Base-by-base conservation (phyloP, 768 basidiomycete species). In the Rhodocollybia butyracea region DNA sequence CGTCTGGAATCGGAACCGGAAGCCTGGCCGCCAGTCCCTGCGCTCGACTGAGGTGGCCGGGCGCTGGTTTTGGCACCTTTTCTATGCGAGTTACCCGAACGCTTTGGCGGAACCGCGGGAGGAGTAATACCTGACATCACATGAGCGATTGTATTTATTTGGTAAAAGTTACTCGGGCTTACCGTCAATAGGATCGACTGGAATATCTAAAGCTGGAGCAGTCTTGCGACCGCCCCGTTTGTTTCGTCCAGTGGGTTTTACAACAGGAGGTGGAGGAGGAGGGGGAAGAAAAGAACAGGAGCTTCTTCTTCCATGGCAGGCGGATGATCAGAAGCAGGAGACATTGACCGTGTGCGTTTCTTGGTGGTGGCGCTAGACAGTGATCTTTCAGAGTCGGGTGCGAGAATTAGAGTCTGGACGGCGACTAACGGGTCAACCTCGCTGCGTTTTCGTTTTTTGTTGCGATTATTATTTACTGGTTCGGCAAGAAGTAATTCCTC, bases 261-360 rank as follows among this genome's bases (percentile, higher is more conserved):
- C 45, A 34, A 65, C 58, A 61, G 73, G 74, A 27, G 67, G 57
- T 19, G 66, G 57, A 27, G 70, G 65, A n/a, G 72, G 65, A 12
- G 71, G 62, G 17, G 71, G 54, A 22, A 61, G 73, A 34, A n/a
- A 31, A 46, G 26, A 43, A 38, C 12, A 24, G 50, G 17, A 24
- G 51, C 34, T 31, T 51, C 46, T 36, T 27, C 34, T 73, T 17
- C 71, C 68, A 38, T 67, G 36, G 76, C 68, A 42, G 64, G 70
- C 54, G 75, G 74, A 21, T 70, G 79, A 66, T 91, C 86, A 38
- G 89, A 91, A 5, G 76, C 74, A 36, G 79, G 84, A 27, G 90
- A 91, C 45, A 83, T 80, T 40, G 90, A 92, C 71, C 89, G 78
- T 29, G 86, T 87, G 40, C 88, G 84, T 71, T 91, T 91, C 69